Conservation (phyloP, 2,329 filamentous ascomycete species). For the Alternaria consortialis region DNA sequence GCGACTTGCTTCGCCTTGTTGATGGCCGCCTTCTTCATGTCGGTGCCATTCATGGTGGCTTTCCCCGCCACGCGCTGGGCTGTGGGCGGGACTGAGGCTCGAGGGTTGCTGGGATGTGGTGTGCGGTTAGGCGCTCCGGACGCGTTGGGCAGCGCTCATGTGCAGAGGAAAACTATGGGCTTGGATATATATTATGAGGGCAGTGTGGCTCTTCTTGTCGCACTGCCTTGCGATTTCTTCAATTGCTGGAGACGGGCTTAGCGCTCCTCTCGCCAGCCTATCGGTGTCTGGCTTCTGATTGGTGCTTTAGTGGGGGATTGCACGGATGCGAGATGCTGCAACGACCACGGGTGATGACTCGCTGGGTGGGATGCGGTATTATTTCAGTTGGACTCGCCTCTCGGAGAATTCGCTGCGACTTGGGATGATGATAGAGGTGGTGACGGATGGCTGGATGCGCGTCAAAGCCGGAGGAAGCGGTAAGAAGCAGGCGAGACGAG, state of each 20-base stretch:
- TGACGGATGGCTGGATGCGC: constrained; percentile 8
- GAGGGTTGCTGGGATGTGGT: constrained; percentile 17
- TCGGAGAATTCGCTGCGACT: constrained; percentile 13
- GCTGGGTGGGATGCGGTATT: constrained; percentile 12
- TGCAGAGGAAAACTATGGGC: constrained; percentile 16
- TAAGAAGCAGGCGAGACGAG: constrained; percentile 21
- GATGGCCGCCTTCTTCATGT: constrained; percentile 71
- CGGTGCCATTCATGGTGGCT: constrained; percentile 68
- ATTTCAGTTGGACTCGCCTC: neutral
- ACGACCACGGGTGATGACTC: constrained; percentile 22
- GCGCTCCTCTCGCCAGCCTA: constrained; percentile 46
- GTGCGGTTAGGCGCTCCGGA: constrained; percentile 41
- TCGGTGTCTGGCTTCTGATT: constrained; percentile 40
- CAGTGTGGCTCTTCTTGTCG: constrained; percentile 31
- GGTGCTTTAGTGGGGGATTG: constrained; percentile 29
- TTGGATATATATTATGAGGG: constrained; percentile 6
- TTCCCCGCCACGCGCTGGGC: constrained; percentile 44
- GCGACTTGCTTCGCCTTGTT: constrained; percentile 73
- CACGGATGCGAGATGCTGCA: constrained; percentile 22
- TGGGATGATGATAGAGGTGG: constrained; percentile 3
- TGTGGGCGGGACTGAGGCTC: constrained; percentile 22
- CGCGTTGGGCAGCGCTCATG: constrained; percentile 43
- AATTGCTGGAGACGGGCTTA: constrained; percentile 47
- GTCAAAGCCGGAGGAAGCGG: constrained; percentile 16
- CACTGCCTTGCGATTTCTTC: constrained; percentile 45